Evolutionary conservation across 257 asterid species (phyloP).

Genomic region (Orobanche coerulescens): DNA sequence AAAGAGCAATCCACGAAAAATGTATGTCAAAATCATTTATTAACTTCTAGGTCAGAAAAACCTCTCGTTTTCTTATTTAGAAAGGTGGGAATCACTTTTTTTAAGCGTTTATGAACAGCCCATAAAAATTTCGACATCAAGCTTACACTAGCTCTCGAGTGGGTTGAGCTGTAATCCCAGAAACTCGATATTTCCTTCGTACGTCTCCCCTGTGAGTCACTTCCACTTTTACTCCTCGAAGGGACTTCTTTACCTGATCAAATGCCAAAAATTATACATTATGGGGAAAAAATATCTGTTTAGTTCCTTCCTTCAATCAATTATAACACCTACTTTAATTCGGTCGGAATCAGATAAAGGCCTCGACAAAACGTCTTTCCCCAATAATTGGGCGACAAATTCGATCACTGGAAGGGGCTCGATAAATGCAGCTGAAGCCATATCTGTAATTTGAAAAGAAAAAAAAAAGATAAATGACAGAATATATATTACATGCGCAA

Average conservation of each 20-base stretch:
- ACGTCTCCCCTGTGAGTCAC: conserved; percentile 95
- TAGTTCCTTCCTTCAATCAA: background rate
- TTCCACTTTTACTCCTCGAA: conserved; percentile 97
- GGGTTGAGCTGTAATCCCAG: conserved; percentile 89
- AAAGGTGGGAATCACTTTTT: too few species aligned
- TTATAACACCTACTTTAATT: conserved; percentile 53
- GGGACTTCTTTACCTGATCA: conserved; percentile 83
- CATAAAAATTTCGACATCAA: too few species aligned
- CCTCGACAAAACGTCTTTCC: conserved; percentile 80
- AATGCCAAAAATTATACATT: background rate
- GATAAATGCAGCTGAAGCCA: conserved; percentile 98
- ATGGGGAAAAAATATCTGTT: background rate
- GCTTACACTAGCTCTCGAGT: conserved; percentile 94
- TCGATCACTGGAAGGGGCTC: conserved; percentile 97
- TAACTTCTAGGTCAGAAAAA: too few species aligned
- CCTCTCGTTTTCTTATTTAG: too few species aligned
- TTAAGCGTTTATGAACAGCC: too few species aligned
- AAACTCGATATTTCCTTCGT: conserved; percentile 87
- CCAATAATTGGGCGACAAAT: conserved; percentile 79
- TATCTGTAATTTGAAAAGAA: conserved; percentile 40
- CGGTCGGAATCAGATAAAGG: conserved; percentile 90
- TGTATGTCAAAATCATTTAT: background rate
- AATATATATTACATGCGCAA: background rate
- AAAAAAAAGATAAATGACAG: background rate
- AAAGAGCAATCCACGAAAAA: background rate